phyloP scores from a whole-genome alignment of 1,284 basidiomycete genomes.

The Cutaneotrichosporon cavernicola region DNA sequence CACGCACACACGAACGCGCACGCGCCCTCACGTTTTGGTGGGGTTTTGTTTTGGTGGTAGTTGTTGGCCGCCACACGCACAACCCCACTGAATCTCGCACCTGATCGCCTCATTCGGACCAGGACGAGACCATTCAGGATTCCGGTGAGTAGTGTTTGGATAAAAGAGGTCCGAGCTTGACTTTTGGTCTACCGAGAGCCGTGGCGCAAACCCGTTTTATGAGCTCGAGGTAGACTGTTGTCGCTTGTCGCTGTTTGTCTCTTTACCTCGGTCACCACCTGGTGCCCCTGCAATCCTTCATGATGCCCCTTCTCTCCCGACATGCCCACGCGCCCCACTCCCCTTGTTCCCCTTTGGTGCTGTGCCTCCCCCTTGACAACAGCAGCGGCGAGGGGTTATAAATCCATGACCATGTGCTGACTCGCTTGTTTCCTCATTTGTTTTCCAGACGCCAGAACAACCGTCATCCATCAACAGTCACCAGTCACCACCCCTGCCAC shows the following conservation, averaged over 20 bases:
- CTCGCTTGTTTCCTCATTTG: neutral
- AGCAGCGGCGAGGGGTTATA: neutral
- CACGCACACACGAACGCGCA: neutral
- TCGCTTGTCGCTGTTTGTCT: neutral
- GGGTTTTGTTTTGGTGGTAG: too few relatives aligned
- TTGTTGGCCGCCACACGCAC: neutral
- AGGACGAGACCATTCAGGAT: neutral
- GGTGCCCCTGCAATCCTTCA: too few relatives aligned
- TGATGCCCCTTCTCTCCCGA: neutral
- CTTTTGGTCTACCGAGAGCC: neutral
- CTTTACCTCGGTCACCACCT: neutral
- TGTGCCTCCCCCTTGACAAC: neutral
- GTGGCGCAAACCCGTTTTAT: neutral
- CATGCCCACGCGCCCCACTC: neutral
- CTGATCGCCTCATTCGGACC: constrained; percentile 4
- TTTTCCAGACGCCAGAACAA: neutral
- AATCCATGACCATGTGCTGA: neutral
- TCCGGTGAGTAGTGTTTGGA: neutral
- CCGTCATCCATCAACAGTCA: neutral
- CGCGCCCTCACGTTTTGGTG: neutral
- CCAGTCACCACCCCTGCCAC: neutral
- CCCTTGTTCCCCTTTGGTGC: neutral
- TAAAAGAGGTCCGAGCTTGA: neutral
- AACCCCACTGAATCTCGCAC: neutral
- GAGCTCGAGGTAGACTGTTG: neutral